phyloP scores from a whole-genome alignment of 805 yeast genomes.

The Saturnispora galanensis region DNA sequence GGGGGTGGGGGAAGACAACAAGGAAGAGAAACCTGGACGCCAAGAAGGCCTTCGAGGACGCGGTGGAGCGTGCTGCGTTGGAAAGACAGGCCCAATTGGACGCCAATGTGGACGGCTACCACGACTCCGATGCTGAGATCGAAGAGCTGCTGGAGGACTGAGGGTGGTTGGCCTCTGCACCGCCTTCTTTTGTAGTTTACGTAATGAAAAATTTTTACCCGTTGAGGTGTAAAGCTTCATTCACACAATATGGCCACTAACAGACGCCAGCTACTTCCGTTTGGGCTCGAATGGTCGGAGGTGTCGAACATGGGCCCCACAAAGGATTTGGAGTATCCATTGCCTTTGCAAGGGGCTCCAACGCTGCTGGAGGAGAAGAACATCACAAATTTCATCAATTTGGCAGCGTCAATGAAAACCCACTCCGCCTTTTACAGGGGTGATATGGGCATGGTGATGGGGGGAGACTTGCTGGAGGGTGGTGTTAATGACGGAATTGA shows the following conservation, averaged over 20 bases:
- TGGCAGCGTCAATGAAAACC: conserved; percentile 43
- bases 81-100: conserved; percentile 14
- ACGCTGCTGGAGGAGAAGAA: conserved; percentile 39
- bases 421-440: conserved; percentile 60
- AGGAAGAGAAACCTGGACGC: conserved; percentile 49
- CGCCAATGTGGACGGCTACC: conserved; percentile 11
- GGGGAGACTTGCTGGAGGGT: conserved; percentile 27
- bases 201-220: not conserved
- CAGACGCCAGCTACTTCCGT: conserved; percentile 41
- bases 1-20: conserved; percentile 79
- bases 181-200: not conserved
- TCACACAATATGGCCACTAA: conserved; percentile 1
- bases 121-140: conserved; percentile 56
- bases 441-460: conserved; percentile 19
- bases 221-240: too few relatives aligned
- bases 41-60: conserved; percentile 43
- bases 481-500: conserved; percentile 58
- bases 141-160: conserved; percentile 57
- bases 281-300: conserved; percentile 63
- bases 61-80: conserved; percentile 34
- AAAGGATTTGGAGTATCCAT: conserved; percentile 31
- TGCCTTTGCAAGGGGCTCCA: conserved; percentile 59
- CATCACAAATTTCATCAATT: conserved; percentile 47
- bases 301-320: conserved; percentile 31
- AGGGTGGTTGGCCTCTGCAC: not conserved